A percentile compares a stretch with the other conserved stretches of the same genome.
Evolutionary conservation across 2,329 filamentous ascomycete genomes (phyloP).

Genomic region (Calonectria henricotiae): DNA sequence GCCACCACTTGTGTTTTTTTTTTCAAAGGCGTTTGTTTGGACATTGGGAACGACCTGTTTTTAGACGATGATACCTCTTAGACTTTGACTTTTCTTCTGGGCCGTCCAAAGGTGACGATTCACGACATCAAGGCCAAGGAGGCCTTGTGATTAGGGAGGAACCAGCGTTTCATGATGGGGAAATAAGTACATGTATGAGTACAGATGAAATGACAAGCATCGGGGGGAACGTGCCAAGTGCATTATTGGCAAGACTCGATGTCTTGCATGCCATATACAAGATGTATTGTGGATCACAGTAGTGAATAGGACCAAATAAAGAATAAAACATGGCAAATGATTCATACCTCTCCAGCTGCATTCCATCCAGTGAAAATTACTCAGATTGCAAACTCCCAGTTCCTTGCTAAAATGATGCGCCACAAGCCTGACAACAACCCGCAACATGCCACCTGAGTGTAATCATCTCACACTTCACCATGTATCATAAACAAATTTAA

Average conservation of each 20-base stretch:
- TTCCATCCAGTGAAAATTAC: too few species aligned
- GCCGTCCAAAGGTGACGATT: slow-evolving; percentile 32
- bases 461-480: too few species aligned
- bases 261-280: slow-evolving; percentile 2
- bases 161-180: slow-evolving; percentile 11
- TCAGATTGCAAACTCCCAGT: too few species aligned
- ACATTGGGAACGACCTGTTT: slow-evolving; percentile 41
- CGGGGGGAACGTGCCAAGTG: slow-evolving; percentile 8
- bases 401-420: too few species aligned
- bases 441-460: too few species aligned
- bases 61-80: slow-evolving; percentile 55
- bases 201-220: slow-evolving; percentile 35
- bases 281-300: background rate
- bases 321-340: slow-evolving; percentile 14
- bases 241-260: background rate
- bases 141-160: slow-evolving; percentile 14
- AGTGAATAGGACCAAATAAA: slow-evolving; percentile 10
- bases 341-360: too few species aligned
- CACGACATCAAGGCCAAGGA: slow-evolving; percentile 5
- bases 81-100: slow-evolving; percentile 46
- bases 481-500: too few species aligned
- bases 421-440: too few species aligned
- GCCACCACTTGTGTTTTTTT: slow-evolving; percentile 26
- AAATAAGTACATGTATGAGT: slow-evolving; percentile 31
- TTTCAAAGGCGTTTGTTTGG: slow-evolving; percentile 48